Base-by-base conservation (phyloP, 768 basidiomycete genomes). In the Calocybe indica region DNA sequence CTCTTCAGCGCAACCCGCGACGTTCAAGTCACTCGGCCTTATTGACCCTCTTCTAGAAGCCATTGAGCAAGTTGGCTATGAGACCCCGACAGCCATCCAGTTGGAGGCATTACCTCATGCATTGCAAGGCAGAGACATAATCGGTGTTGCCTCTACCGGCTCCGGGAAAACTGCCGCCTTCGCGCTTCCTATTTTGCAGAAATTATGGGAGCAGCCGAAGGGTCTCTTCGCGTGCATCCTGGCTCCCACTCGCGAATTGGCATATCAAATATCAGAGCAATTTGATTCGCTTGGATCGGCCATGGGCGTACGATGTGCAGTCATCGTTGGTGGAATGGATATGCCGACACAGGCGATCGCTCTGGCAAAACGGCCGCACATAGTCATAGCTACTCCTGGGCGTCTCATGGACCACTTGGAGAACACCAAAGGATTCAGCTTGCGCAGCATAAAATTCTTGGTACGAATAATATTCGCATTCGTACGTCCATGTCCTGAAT, bases 121-220 rank as follows among this genome's bases (percentile, higher is more conserved):
- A 13, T 69, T 99, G 5, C 75, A 88, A 62, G 94, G 93, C 0
- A 82, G 86, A 58, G 96, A 99, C 69, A 90, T 99, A 55, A 98
- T 99, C 49, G 96, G 96, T 13, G 87, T 99, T n/a, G 96, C 96
- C 31, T 85, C 91, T 55, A 99, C 96, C 7, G 96, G 96, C 30
- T 92, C 90, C 9, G 96, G 95, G 55, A 98, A 99, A 73, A 98
- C 96, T 0, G 95, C 93, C 11, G 94, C 96, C 14, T 98, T 98
- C 66, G 92, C 91, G 22, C 70, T 98, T 5, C 96, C 96, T 2
- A 95, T 99, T 49, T 70, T 99, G 33, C 96, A 99, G 66, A 91
- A 91, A 55, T 68, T 98, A 64, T 98, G 93, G 93, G 88, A 93
- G 42, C 88, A 94, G 30, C 96, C 96, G 40, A 86, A 86, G 59